Conservation (phyloP, 495 filamentous ascomycete genomes). For the Articulospora tetracladia region DNA sequence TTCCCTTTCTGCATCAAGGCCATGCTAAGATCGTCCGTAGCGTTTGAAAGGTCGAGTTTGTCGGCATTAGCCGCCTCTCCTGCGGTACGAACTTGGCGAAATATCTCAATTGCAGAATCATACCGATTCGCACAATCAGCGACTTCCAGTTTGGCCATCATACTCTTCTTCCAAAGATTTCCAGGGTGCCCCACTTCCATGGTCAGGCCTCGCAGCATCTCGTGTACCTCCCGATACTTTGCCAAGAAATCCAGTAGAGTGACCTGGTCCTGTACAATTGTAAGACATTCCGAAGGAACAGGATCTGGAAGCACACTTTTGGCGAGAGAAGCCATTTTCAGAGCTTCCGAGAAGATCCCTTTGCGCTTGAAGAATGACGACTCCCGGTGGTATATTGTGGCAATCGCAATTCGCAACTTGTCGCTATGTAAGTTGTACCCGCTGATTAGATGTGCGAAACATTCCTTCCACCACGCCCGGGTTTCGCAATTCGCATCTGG, state of each 20-base stretch:
- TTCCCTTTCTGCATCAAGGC: conserved; percentile 12
- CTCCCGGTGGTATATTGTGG: conserved; percentile 11
- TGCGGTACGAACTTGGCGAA: background rate
- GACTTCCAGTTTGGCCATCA: conserved; percentile 10
- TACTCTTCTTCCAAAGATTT: conserved; percentile 11
- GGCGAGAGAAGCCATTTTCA: conserved; percentile 7
- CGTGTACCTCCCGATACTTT: conserved; percentile 6
- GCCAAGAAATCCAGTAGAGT: conserved; percentile 6
- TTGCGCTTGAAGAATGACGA: conserved; percentile 7
- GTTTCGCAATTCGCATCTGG: conserved; percentile 7
- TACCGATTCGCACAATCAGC: conserved; percentile 9
- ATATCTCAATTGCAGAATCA: conserved; percentile 9
- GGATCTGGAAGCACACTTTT: conserved; percentile 6
- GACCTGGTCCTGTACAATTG: conserved; percentile 6
- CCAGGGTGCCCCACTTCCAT: background rate
- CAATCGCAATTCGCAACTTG: conserved; percentile 1
- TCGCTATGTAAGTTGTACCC: conserved; percentile 6
- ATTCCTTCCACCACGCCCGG: conserved; percentile 14
- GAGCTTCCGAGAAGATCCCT: conserved; percentile 6
- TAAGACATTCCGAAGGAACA: background rate
- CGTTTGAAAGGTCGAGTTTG: background rate
- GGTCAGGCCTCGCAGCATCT: background rate
- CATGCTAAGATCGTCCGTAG: conserved; percentile 5
- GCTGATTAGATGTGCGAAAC: conserved; percentile 7
- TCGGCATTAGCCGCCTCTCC: background rate